Percentiles rank a stretch among this genome's conserved stretches.
Evolutionary conservation across 306 rosid genomes (phyloP).

Genomic region (Medicago ruthenica): DNA sequence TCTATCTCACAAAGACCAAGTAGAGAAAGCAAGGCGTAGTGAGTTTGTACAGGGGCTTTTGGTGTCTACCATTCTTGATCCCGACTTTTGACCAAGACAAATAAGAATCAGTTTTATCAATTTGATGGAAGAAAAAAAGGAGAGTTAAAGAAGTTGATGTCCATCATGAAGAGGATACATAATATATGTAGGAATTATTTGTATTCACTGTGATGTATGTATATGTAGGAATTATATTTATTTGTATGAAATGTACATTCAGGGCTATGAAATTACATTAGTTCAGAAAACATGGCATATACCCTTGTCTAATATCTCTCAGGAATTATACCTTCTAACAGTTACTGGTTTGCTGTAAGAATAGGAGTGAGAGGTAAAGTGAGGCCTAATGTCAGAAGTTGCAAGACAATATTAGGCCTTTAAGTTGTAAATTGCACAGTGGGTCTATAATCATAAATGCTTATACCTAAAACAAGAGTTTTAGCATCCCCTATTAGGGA

Average conservation of each 20-base stretch:
- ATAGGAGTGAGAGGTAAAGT: too few species aligned
- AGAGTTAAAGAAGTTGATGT: neutral
- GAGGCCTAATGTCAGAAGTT: too few species aligned
- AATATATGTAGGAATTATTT: neutral
- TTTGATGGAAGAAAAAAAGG: neutral
- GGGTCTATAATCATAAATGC: too few species aligned
- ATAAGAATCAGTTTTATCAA: conserved; percentile 22
- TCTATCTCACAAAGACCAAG: conserved; percentile 58
- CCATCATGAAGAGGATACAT: neutral
- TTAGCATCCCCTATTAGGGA: too few species aligned
- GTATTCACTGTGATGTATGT: neutral
- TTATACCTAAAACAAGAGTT: too few species aligned
- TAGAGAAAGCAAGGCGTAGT: conserved; percentile 60
- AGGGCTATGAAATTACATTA: neutral
- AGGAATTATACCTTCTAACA: too few species aligned
- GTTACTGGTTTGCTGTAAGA: neutral
- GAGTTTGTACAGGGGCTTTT: conserved; percentile 67
- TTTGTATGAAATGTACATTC: neutral
- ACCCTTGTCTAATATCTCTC: neutral
- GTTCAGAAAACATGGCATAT: neutral
- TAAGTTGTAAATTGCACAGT: too few species aligned
- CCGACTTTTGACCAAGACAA: conserved; percentile 51
- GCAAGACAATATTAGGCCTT: too few species aligned
- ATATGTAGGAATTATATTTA: neutral
- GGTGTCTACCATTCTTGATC: conserved; percentile 59